phyloP scores from a whole-genome alignment of 768 basidiomycete genomes.

The Leucocoprinus birnbaumii region DNA sequence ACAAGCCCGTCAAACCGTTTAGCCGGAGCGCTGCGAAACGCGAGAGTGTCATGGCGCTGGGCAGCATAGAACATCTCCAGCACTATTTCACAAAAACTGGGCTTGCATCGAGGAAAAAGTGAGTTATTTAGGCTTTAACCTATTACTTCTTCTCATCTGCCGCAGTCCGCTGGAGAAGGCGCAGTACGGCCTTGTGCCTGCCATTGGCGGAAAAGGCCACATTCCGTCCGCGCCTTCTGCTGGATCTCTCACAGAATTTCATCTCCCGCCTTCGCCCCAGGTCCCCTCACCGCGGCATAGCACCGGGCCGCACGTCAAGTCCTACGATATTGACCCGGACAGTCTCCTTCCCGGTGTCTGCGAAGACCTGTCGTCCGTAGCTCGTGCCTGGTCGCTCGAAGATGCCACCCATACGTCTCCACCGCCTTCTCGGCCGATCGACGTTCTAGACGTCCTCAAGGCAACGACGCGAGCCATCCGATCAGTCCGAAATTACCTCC shows the following conservation, averaged over 20 bases:
- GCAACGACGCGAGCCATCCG: constrained; percentile 80
- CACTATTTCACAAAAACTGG: constrained; percentile 93
- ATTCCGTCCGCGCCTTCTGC: constrained; percentile 40
- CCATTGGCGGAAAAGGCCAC: constrained; percentile 61
- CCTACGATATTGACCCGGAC: constrained; percentile 73
- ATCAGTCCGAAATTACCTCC: constrained; percentile 78
- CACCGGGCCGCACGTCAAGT: constrained; percentile 57
- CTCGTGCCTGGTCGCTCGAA: constrained; percentile 60
- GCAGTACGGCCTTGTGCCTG: constrained; percentile 67
- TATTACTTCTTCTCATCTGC: constrained; percentile 6
- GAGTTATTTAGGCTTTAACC: constrained; percentile 26
- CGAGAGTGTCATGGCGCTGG: constrained; percentile 89
- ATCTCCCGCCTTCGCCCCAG: constrained; percentile 69
- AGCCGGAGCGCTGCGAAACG: constrained; percentile 89
- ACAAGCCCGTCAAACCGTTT: constrained; percentile 82
- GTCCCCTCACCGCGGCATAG: constrained; percentile 44
- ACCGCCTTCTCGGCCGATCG: constrained; percentile 22
- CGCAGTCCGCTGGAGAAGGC: constrained; percentile 43
- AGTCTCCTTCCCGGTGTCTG: constrained; percentile 74
- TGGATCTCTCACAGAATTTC: constrained; percentile 44
- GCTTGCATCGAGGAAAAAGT: constrained; percentile 70
- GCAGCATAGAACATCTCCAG: constrained; percentile 95
- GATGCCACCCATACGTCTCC: constrained; percentile 9
- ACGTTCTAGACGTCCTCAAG: constrained; percentile 72
- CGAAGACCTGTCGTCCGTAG: constrained; percentile 65